These are phyloP conservation scores for Phialemonium atrogriseum DNA, from an alignment of 2,329 filamentous ascomycete species.

Conservation along the genomic window DNA sequence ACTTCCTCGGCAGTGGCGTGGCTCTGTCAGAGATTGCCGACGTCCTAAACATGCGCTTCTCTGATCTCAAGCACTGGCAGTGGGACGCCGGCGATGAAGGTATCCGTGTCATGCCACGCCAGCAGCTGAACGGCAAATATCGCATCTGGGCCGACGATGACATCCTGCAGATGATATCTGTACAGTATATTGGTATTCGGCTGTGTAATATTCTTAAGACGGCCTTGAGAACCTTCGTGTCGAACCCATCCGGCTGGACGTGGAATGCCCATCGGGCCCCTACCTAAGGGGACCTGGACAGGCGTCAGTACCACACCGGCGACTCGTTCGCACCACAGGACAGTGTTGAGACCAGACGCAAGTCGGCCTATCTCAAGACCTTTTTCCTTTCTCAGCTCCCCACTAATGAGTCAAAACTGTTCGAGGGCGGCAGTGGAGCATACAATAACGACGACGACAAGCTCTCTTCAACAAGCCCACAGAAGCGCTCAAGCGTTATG, in stretches of 20 bases:
- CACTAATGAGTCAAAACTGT: slow-evolving; percentile 14
- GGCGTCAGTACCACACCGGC: slow-evolving; percentile 17
- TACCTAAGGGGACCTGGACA: slow-evolving; percentile 15
- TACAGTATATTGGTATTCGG: slow-evolving; percentile 29
- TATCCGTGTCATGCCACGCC: slow-evolving; percentile 26
- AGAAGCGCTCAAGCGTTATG: slow-evolving; percentile 44
- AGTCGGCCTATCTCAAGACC: slow-evolving; percentile 14
- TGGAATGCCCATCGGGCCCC: slow-evolving; percentile 17
- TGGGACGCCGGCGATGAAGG: slow-evolving; percentile 33
- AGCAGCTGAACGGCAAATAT: slow-evolving; percentile 38
- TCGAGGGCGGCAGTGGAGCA: too few species aligned
- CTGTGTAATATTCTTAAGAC: slow-evolving; percentile 25
- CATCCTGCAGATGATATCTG: slow-evolving; percentile 30
- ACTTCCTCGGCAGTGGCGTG: slow-evolving; percentile 21
- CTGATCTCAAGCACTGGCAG: slow-evolving; percentile 25
- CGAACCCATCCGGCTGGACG: slow-evolving; percentile 21
- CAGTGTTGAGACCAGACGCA: slow-evolving; percentile 10
- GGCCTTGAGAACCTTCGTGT: slow-evolving; percentile 15
- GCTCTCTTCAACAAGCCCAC: too few species aligned
- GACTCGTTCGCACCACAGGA: not conserved
- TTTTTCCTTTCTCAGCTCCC: slow-evolving; percentile 32
- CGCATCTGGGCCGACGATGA: slow-evolving; percentile 49
- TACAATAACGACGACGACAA: slow-evolving; percentile 16
- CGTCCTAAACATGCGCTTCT: slow-evolving; percentile 35
- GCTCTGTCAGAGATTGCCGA: slow-evolving; percentile 33